Conservation (phyloP, 495 filamentous ascomycete species). For the Daldinia concentrica region DNA sequence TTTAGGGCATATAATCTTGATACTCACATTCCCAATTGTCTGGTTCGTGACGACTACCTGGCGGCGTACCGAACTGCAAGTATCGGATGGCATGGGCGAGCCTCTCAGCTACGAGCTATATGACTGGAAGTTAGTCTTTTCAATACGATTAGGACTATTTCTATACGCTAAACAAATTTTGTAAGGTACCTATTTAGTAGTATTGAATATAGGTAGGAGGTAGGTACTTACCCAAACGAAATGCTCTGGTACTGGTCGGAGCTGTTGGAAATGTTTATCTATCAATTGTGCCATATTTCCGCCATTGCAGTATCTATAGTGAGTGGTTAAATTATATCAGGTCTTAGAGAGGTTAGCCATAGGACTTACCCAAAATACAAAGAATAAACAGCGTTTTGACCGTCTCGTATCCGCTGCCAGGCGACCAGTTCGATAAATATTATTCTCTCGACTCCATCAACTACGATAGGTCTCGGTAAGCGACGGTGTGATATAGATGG, state of each 20-base stretch:
- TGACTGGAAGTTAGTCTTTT: not conserved
- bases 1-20: not conserved
- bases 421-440: not conserved
- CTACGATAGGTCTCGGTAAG: not conserved
- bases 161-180: no score
- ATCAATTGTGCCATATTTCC: not conserved
- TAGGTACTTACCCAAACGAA: not conserved
- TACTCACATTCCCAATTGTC: not conserved
- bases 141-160: not conserved
- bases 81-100: not conserved
- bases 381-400: not conserved
- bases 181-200: no score
- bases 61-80: not conserved
- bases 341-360: no score
- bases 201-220: no score
- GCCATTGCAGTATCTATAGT: not conserved
- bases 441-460: not conserved
- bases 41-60: not conserved
- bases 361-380: not conserved
- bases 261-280: no score
- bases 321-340: not conserved
- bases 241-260: not conserved
- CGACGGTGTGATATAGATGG: not conserved
- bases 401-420: not conserved
- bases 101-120: not conserved